Evolutionary conservation across 768 basidiomycete species (phyloP), one percentile per base, ranked within the genome.

Genomic region (Baorangia bicolor): DNA sequence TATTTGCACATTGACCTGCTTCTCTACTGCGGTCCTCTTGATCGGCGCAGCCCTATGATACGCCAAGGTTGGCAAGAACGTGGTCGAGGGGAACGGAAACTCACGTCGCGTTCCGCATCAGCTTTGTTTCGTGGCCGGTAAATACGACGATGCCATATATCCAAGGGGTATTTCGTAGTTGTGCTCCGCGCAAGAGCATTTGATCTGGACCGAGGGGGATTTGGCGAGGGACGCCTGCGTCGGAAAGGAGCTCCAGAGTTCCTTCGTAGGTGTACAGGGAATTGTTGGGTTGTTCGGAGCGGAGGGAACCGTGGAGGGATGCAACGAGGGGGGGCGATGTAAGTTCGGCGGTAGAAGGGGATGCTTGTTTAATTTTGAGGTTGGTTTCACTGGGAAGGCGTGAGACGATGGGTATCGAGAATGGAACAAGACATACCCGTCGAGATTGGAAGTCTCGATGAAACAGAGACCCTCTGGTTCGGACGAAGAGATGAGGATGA

Each of bases 381-480:
- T 98, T 98, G 5, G 97, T 99, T 76, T 98, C 97, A 25, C 94
- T 94, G 63, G 1, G 12, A 12, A 23, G 16, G 43, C 1, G 8
- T 52, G 30, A 64, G 57, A 18, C 3, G 2, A 38, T 9, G 25
- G 0, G 18, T 4, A 20, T 34, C 2, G 1, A 14, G 4, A 3
- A 21, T 1, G 55, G 18, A 31, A n/a, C 5, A 9, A 35, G 16
- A 61, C 75, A 61, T 78, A 95, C 94, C 96, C 97, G 65, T 99
- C 97, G 27, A 99, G 80, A 70, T 99, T 99, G 8, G 92, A 90
- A 0, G 97, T 99, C 73, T 99, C 97, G 58, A 98, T 92, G 69
- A 98, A 99, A 62, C 96, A 98, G 43, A 98, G 77, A 0, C 97
- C 94, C 69, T 99, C 97, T 1, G 97, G 97, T 70, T 99, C 97